Evolutionary conservation across 1,284 basidiomycete species (phyloP), one percentile per base, ranked within the genome.

Genomic region (Heterobasidion annosum): DNA sequence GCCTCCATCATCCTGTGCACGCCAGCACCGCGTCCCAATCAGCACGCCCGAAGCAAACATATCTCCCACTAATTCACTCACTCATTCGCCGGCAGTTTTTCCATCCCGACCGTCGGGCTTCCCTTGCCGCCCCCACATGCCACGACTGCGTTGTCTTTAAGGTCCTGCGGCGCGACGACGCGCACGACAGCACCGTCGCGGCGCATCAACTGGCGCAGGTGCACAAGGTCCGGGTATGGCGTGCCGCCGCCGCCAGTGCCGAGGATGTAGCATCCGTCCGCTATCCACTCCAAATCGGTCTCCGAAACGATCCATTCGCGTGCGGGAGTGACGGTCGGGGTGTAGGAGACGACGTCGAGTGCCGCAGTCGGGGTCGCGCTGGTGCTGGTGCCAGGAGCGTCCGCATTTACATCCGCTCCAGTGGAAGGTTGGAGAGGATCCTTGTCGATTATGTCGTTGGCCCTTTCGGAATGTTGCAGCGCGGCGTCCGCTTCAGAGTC

Each of bases 261-360:
- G 4, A 65, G 57, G 42, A 65, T 59, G 49, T 60, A 62, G 44
- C 61, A 64, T 16, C 63, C 63, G 13, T 57, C 56, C 1, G 59
- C 55, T 44, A 65, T 58, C 58, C 60, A 64, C 13, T 51, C 69
- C 12, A 73, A 59, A 51, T 73, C 71, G 1, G 65, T 50, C 49
- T 73, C 70, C 3, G 65, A 66, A 1, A 73, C 50, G 40, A 62
- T 56, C 71, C 71, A 72, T 16, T 65, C 61, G 2, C 64, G 61
- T 48, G 64, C 59, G 0, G 53, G 42, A 18, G 61, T 63, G n/a
- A 71, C 61, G 0, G 56, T 56, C 0, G 71, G 71, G 35, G 57
- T 58, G 58, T 72, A 73, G 0, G 58, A 43, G 16, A 66, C 62
- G 32, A 70, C 62, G 44, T 70, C 65, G 43, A 62, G 18, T 34